Evolutionary conservation across 148 eudicot genomes (phyloP).

Genomic region (Amaranthus cruentus): DNA sequence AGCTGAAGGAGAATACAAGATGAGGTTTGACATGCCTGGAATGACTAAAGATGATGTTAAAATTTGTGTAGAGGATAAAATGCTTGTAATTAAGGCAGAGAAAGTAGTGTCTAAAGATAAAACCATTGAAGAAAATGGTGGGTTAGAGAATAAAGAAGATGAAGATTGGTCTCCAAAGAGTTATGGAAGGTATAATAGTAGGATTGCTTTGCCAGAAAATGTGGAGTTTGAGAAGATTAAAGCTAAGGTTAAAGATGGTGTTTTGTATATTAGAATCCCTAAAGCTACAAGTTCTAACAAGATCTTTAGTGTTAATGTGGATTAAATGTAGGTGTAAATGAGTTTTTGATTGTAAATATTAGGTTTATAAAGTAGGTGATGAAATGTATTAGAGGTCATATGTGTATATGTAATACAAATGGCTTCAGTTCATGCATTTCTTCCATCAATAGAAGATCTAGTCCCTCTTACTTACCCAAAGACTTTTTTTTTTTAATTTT

Average conservation of each 20-base stretch:
- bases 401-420: too few relatives aligned
- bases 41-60: constrained; percentile 66
- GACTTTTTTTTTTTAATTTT: too few relatives aligned
- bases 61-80: constrained; percentile 69
- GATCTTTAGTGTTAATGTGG: constrained; percentile 57
- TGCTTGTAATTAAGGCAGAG: constrained; percentile 68
- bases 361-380: too few relatives aligned
- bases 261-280: constrained; percentile 57
- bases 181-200: constrained; percentile 47
- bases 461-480: too few relatives aligned
- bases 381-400: too few relatives aligned
- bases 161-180: constrained; percentile 59
- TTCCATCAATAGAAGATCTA: too few relatives aligned
- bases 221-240: constrained; percentile 69
- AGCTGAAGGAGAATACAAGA: constrained; percentile 39
- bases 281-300: constrained; percentile 46
- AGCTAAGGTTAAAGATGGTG: constrained; percentile 82
- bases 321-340: constrained; percentile 14
- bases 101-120: constrained; percentile 27
- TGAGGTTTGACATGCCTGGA: constrained; percentile 85
- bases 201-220: constrained; percentile 75
- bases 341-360: too few relatives aligned
- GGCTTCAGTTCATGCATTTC: too few relatives aligned
- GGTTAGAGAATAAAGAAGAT: constrained; percentile 30
- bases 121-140: constrained; percentile 10